Base-by-base conservation (phyloP, 176 grass and related monocot genomes). In the Oryza glumipatula region DNA sequence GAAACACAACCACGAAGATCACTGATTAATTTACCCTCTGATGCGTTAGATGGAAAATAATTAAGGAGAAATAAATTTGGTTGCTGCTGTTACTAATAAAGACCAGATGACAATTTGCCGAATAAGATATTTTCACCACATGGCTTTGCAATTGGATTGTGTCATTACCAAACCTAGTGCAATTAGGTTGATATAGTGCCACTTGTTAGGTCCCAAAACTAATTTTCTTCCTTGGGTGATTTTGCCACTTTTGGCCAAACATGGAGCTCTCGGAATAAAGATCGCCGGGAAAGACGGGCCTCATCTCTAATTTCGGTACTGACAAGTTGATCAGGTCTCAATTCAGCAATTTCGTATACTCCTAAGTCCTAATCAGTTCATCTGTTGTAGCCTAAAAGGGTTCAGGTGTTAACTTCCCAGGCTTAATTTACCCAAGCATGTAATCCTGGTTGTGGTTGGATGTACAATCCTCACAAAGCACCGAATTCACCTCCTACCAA, bases 171-270 rank as follows among this genome's bases (percentile, higher is more conserved):
- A 58, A 82, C 72, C 24, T 33, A 67, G 73, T 0, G 65, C 72
- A 66, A 56, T 48, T 45, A 32, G 65, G 12, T 56, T 41, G 79
- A 81, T 71, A 33, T 67, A 72, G 9, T 52, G 72, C 38, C 76
- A 67, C 24, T n/a, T 23, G 78, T 23, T 77, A 35, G 88, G 67
- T 24, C 54, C 66, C 77, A 45, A 36, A 46, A 66, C 15, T 77
- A n/a, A 0, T 58, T 41, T 39, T 64, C 17, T 84, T 67, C 21
- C 61, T 39, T 16, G 56, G 43, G 47, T 15, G 46, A 23, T 82
- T 65, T 69, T 69, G 67, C 78, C 70, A 19, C 54, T 47, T 90
- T 73, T 73, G 67, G 78, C 9, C 5, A 73, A 83, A 28, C 78
- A 82, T 22, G 73, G 67, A 73, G 61, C 23, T 11, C 45, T 28